Percentiles rank a stretch among this genome's conserved stretches.
Conservation (phyloP, 2,329 filamentous ascomycete genomes). For the Trichoderma atrobrunneum region DNA sequence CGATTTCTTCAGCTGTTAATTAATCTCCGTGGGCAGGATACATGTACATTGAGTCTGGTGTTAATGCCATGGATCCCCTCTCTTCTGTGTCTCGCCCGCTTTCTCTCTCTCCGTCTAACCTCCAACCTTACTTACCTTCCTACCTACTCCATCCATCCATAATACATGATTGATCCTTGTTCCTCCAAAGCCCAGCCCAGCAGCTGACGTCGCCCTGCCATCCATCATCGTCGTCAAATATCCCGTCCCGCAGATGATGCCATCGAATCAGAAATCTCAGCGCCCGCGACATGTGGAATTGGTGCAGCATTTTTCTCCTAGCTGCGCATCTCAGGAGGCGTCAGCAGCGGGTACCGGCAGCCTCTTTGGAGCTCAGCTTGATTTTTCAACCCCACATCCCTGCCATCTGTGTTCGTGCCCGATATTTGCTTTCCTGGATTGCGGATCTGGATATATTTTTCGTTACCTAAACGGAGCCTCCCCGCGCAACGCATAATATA, state of each 20-base stretch:
- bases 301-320: background rate
- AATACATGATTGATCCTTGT: background rate
- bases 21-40: too few relatives aligned
- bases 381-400: constrained; percentile 6
- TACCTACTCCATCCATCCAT: background rate
- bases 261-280: constrained; percentile 13
- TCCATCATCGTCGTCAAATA: background rate
- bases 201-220: constrained; percentile 17
- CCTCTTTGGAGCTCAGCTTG: constrained; percentile 2
- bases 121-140: background rate
- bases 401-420: constrained; percentile 1
- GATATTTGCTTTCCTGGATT: background rate
- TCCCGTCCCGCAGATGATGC: constrained; percentile 7
- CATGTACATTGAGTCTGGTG: background rate
- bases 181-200: background rate
- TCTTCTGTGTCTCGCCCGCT: background rate
- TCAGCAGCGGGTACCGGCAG: constrained; percentile 12
- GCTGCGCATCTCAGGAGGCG: constrained; percentile 17
- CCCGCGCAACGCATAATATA: background rate
- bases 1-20: background rate
- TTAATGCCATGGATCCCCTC: background rate
- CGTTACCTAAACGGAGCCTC: background rate
- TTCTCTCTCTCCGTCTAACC: background rate
- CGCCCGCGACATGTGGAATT: constrained; percentile 4
- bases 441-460: constrained; percentile 12